Base-by-base conservation (phyloP, 2,329 filamentous ascomycete genomes). In the Phialophora tarda region DNA sequence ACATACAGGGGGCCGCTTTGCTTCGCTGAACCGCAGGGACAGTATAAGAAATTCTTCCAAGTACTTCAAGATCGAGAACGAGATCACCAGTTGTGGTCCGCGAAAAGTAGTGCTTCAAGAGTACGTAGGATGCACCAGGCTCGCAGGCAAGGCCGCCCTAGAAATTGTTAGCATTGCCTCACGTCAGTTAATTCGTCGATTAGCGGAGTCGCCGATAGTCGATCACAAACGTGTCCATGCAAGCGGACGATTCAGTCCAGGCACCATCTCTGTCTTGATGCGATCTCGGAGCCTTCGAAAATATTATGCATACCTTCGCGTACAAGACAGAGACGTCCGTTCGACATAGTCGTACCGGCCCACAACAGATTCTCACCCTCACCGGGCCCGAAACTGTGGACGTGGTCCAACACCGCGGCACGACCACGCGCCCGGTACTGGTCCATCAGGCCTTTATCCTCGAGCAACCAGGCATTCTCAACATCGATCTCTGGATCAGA, bases 241-340 rank as follows among this genome's bases (percentile, higher is more conserved):
- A 48, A 14, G 38, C 14, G 24, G 44, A n/a, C 10, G 23, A 11
- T 23, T 50, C 58, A 60, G 26, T 60, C 44, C 24, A 60, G 32
- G 28, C 58, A 60, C 21, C 58, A 51, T 17, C 28, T 51, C 24
- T 60, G 28, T 34, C 26, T 32, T 17, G 44, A 21, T 26, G 26
- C n/a, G 6, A 60, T 34, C 17, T 60, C 58, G 5, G 24, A 14
- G 12, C 21, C 41, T 51, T 51, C 58, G 21, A 51, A 60, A 8
- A 51, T 14, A 26, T 32, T 23, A 50, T 60, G 44, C 26, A 51
- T 50, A 7, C 41, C 44, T 10, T 24, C n/a, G 11, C 21, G 47
- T n/a, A 51, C 26, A 23, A 60, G 41, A 51, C 26, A 30, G 44
- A 53, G 26, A 24, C 41, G 58, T 6, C 26, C 28, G 17, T 51